phyloP scores from a whole-genome alignment of 306 rosid species.

The Malus sieversii region DNA sequence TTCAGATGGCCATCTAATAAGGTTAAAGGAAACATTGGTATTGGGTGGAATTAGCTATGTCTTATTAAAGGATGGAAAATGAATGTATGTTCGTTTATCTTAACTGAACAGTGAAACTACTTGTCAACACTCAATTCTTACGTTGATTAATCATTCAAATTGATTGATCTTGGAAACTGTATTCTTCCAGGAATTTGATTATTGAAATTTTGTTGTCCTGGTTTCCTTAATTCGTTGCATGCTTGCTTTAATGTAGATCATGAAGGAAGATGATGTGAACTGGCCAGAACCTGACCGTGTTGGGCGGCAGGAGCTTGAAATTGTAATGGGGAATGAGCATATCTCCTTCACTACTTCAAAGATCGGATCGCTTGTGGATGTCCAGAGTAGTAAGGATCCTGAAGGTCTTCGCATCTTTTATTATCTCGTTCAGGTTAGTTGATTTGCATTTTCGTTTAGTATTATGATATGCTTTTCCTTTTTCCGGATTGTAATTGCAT shows the following conservation, averaged over 20 bases:
- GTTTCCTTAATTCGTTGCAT: background rate
- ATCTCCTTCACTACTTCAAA: slow-evolving; percentile 94
- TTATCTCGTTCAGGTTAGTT: slow-evolving; percentile 88
- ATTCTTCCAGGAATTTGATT: background rate
- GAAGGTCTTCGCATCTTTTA: slow-evolving; percentile 99
- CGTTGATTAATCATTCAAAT: background rate
- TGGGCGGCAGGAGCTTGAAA: slow-evolving; percentile 94
- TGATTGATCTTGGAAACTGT: background rate
- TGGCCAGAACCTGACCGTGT: slow-evolving; percentile 98
- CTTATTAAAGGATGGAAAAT: background rate
- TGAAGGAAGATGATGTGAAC: slow-evolving; percentile 95
- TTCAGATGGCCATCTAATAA: background rate
- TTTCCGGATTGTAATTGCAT: background rate
- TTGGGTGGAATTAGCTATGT: background rate
- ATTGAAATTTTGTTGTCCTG: background rate
- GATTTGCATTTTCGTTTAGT: background rate
- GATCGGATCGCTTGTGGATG: slow-evolving; percentile 95
- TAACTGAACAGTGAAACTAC: background rate
- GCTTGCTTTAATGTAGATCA: slow-evolving; percentile 39
- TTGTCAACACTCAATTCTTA: background rate
- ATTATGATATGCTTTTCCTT: background rate
- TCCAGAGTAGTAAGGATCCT: slow-evolving; percentile 95
- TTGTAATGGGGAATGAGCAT: slow-evolving; percentile 97
- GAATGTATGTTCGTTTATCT: background rate
- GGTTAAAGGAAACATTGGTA: background rate